Base-by-base conservation (phyloP, 2,329 filamentous ascomycete species). In the Aspergillus pseudotamarii region DNA sequence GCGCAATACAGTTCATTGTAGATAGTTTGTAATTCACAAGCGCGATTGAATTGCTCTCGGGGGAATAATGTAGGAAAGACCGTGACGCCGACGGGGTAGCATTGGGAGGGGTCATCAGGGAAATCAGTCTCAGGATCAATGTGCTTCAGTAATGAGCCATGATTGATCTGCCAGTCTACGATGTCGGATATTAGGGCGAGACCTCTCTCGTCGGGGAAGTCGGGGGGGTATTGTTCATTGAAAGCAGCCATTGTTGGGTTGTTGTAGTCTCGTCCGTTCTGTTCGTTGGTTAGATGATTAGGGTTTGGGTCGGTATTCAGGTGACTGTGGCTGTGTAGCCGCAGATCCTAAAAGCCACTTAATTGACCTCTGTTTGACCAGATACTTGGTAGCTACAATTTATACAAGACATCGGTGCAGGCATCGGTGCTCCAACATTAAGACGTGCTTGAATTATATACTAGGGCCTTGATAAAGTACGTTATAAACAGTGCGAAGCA, bases 1-100 rank as follows among this genome's bases (percentile, higher is more conserved):
- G 62, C 87, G 80, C 76, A 69, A 58, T 81, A 82, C 3, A 81
- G 72, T 84, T 87, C 70, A 81, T 85, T 70, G 84, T 83, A 81
- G 84, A 87, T 74, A 80, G 84, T 76, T 86, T 90, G 75, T 79
- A 90, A 68, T 79, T 84, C 62, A 84, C 79, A 28, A 83, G 84
- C 78, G 84, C 75, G 65, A 16, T 77, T 56, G 59, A 80, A 81
- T 3, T 64, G 66, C 2, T 58, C 48, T 26, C 67, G 66, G 4
- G 76, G 78, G 58, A 79, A 80, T 1, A 68, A 62, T 0, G 77
- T 76, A 0, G 79, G 79, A 28, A 76, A 73, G 16, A 79, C 61
- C 48, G 71, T 72, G 26, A 76, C 74, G 6, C 74, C 75, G 12
- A 80, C 66, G 3, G 77, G 73, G 28, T 72, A 69, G 4, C 74